A percentile compares a stretch with the other conserved stretches of the same genome.
These are phyloP conservation scores for Paramecium sexaurelia DNA, from an alignment of 73 alveolate species.

Conservation along the genomic window DNA sequence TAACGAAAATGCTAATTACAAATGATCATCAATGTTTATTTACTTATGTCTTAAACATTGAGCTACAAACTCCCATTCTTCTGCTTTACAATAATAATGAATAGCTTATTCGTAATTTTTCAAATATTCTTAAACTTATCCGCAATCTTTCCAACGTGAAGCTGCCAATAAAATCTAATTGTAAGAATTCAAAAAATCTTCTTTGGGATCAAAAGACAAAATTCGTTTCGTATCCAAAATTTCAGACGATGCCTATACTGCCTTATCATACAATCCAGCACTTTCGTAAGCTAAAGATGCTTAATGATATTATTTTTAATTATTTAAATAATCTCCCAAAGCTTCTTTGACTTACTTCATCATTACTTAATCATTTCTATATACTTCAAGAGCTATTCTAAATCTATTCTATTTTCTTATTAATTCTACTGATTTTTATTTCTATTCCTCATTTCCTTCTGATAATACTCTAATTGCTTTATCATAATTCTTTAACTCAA, in stretches of 20 bases:
- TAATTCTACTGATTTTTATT: constrained; percentile 33
- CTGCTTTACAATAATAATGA: constrained; percentile 56
- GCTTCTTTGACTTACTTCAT: constrained; percentile 47
- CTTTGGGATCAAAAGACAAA: not conserved
- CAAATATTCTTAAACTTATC: constrained; percentile 51
- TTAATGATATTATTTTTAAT: constrained; percentile 48
- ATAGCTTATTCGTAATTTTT: constrained; percentile 42
- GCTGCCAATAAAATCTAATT: not conserved
- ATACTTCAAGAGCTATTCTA: constrained; percentile 56
- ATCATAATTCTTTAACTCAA: constrained; percentile 65
- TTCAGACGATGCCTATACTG: constrained; percentile 42
- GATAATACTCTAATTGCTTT: constrained; percentile 54
- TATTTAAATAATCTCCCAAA: constrained; percentile 53
- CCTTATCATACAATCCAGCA: constrained; percentile 60
- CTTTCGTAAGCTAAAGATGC: constrained; percentile 65
- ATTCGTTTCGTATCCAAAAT: constrained; percentile 54
- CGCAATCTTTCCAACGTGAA: constrained; percentile 36
- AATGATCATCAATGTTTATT: not conserved
- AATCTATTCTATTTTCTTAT: constrained; percentile 38
- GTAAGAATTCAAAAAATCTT: not conserved
- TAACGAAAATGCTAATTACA: not conserved
- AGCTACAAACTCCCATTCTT: constrained; percentile 46
- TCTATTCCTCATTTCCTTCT: constrained; percentile 54
- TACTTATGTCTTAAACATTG: constrained; percentile 7
- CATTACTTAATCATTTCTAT: constrained; percentile 7